Base-by-base conservation (phyloP, 2,329 filamentous ascomycete genomes). In the Gnomoniopsis sp. region DNA sequence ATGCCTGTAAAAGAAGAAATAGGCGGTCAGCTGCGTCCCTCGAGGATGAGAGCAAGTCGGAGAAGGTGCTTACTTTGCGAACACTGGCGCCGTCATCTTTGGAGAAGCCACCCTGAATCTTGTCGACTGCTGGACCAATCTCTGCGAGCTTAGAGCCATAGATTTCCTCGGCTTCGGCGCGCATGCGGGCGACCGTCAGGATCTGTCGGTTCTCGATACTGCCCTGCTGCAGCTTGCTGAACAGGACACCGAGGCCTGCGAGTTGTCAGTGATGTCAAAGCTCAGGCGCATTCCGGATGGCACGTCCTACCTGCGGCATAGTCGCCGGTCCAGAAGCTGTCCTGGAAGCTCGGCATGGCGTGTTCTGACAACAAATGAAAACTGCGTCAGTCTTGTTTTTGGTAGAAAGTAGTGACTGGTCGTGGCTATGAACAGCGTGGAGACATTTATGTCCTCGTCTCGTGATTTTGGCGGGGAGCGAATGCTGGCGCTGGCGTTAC, bases 251-350 rank as follows among this genome's bases (percentile, higher is more conserved):
- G 65, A 99, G 85, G 63, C 95, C 87, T 88, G 46, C 22, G 41
- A 21, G 41, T 55, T 38, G 61, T 63, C 56, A 61, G 55, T 51
- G 49, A 36, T 43, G 21, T 47, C 57, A 67, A 44, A 67, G 61
- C 50, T 41, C 15, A 22, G 22, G n/a, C 44, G 19, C 23, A 22
- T 2, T 2, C 2, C 52, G 38, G 4, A 21, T 26, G 49, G 55
- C 43, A 60, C 23, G 17, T 70, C 83, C 73, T 78, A 90, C 89
- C 93, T 80, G 90, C 92, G 72, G 93, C 93, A 82, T 98, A 98
- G 83, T 99, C 95, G 72, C 86, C 86, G 63, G 95, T 96, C 95
- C 95, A 99, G 79, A 99, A 98, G 53, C 93, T 96, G 77, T 93
- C 91, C 67, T 92, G 88, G 77, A 99, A 98, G 69, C 90, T 86